Evolutionary conservation across 2,329 filamentous ascomycete genomes (phyloP), one percentile per base, ranked within the genome.

Genomic region (Aspergillus costaricaensis): DNA sequence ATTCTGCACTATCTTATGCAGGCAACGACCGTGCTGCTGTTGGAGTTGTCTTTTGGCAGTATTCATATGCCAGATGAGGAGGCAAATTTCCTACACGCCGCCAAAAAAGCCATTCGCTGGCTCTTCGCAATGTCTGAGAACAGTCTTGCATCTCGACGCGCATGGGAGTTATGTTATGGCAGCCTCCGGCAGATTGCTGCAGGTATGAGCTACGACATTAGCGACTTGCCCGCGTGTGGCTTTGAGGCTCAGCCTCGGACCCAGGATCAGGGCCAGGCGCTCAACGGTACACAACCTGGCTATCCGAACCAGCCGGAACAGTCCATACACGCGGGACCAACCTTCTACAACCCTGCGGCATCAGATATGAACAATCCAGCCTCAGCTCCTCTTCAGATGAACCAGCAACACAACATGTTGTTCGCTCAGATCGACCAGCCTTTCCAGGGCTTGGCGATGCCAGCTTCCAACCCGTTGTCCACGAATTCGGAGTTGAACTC

Each of bases 1-100:
- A 72, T 80, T 25, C 68, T 81, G 41, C 79, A 81, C 59, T 78
- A 76, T 54, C 67, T 81, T 17, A 79, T 81, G 70, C 79, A 81
- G 65, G 71, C 78, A 2, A 69, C 72, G 3, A 79, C 77, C 3
- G 74, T 81, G 17, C 69, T 81, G 27, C 74, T 81, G 52, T 74
- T 81, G n/a, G 79, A 81, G 65, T 68, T 81, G 5, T 76, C 78
- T 12, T 80, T 80, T 52, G 74, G 76, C 21, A 72, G 69, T 49
- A 73, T 79, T n/a, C 79, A 80, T 62, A 74, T 76, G 65, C 78
- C 79, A 5, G 70, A 76, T 12, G 70, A 76, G 27, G 78, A 79
- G 50, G 65, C 66, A 5, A 65, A 67, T 8, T 74, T 77, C n/a
- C 60, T 81, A 5, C 50, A 62, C 1, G 62, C 73, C 1, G 62